These are phyloP conservation scores for Xylariaceae sp. DNA, from an alignment of 2,329 filamentous ascomycete species.

Conservation along the genomic window DNA sequence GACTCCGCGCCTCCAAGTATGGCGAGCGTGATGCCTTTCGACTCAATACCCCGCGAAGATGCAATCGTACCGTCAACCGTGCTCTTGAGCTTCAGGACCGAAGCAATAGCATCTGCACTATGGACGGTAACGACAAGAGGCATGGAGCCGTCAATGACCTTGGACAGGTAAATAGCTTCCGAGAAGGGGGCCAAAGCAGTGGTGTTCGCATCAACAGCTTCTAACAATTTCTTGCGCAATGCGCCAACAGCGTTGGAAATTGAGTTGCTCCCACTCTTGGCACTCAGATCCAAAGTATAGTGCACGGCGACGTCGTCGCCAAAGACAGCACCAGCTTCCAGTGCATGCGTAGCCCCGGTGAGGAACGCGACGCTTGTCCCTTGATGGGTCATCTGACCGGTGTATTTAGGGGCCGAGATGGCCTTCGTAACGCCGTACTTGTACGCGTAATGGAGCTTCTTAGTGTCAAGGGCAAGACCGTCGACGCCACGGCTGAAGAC, in stretches of 20 bases:
- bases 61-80: slow-evolving; percentile 44
- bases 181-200: slow-evolving; percentile 38
- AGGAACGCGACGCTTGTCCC: slow-evolving; percentile 57
- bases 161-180: slow-evolving; percentile 46
- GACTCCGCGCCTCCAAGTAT: slow-evolving; percentile 62
- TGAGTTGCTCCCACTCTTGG: slow-evolving; percentile 42
- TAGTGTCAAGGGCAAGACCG: slow-evolving; percentile 49
- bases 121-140: slow-evolving; percentile 57
- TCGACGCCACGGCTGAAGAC: slow-evolving; percentile 56
- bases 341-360: slow-evolving; percentile 42
- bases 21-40: slow-evolving; percentile 41
- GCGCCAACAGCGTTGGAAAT: slow-evolving; percentile 38
- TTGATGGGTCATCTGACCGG: slow-evolving; percentile 38
- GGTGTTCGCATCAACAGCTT: slow-evolving; percentile 39
- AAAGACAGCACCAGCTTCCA: slow-evolving; percentile 49
- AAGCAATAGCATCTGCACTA: slow-evolving; percentile 59
- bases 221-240: neutral
- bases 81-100: slow-evolving; percentile 54
- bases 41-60: slow-evolving; percentile 6
- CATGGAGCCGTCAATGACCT: slow-evolving; percentile 49
- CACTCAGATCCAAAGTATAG: slow-evolving; percentile 49
- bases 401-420: slow-evolving; percentile 51
- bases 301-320: slow-evolving; percentile 51
- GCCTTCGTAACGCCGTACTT: slow-evolving; percentile 56
- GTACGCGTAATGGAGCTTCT: slow-evolving; percentile 50